A percentile compares a stretch with the other conserved stretches of the same genome.
These are phyloP conservation scores for Zizania latifolia DNA, from an alignment of 176 grass and related monocot species.

Conservation along the genomic window DNA sequence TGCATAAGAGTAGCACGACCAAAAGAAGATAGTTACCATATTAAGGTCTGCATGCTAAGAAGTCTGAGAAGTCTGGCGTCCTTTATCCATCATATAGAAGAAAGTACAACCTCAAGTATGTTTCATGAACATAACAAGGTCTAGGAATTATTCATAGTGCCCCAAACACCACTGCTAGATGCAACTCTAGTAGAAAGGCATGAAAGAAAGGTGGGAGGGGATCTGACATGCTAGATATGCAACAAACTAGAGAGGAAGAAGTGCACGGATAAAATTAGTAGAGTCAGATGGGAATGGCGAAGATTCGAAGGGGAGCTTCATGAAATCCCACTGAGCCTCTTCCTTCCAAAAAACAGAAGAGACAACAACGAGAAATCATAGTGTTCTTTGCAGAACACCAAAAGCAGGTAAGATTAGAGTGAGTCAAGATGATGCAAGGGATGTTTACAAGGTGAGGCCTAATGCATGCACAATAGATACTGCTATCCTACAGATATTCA, in stretches of 20 bases:
- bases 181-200: background rate
- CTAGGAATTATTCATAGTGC: background rate
- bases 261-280: constrained; percentile 18
- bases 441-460: constrained; percentile 17
- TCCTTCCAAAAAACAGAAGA: constrained; percentile 84
- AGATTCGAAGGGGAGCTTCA: constrained; percentile 5
- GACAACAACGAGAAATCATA: constrained; percentile 26
- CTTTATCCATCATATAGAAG: constrained; percentile 10
- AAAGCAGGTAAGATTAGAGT: constrained; percentile 19
- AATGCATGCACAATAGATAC: constrained; percentile 30
- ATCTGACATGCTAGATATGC: constrained; percentile 22
- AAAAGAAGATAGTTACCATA: constrained; percentile 17
- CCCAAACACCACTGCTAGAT: background rate
- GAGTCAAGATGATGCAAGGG: constrained; percentile 15
- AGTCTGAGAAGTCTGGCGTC: background rate
- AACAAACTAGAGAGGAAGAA: constrained; percentile 7
- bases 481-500: constrained; percentile 32
- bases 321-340: constrained; percentile 40
- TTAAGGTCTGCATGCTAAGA: background rate
- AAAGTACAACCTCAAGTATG: background rate
- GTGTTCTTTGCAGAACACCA: constrained; percentile 36
- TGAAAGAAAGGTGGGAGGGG: background rate
- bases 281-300: background rate
- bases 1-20: background rate
- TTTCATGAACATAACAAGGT: constrained; percentile 17